phyloP scores from a whole-genome alignment of 306 rosid species.

The Purshia tridentata region DNA sequence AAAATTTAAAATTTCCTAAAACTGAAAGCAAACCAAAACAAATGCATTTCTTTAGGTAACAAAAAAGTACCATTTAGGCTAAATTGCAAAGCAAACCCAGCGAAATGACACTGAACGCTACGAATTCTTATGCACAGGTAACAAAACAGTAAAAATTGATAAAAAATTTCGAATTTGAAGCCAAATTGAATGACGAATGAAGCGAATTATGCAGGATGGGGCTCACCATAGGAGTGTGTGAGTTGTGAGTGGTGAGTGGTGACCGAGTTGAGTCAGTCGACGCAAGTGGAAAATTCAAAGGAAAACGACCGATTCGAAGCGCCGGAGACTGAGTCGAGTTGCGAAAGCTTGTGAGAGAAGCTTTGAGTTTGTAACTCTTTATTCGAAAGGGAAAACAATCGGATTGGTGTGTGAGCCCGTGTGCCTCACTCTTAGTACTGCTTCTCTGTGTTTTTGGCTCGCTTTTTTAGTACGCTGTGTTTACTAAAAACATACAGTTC shows the following conservation, averaged over 20 bases:
- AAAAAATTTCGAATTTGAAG: background rate
- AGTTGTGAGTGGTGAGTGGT: slow-evolving; percentile 19
- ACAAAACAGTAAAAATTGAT: background rate
- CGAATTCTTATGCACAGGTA: slow-evolving; percentile 4
- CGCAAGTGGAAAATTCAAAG: slow-evolving; percentile 31
- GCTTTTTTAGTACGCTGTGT: slow-evolving; percentile 61
- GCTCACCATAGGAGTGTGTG: slow-evolving; percentile 62
- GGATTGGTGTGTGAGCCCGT: slow-evolving; percentile 22
- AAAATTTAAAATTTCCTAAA: slow-evolving; percentile 6
- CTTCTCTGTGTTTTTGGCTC: slow-evolving; percentile 28
- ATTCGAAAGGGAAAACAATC: background rate
- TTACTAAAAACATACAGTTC: slow-evolving; percentile 8
- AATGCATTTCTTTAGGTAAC: slow-evolving; percentile 4
- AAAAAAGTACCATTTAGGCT: slow-evolving; percentile 25
- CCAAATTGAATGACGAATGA: background rate
- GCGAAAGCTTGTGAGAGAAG: slow-evolving; percentile 1
- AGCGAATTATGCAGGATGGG: background rate
- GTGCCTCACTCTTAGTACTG: background rate
- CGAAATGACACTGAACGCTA: background rate
- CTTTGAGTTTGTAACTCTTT: background rate
- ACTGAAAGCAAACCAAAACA: slow-evolving; percentile 10
- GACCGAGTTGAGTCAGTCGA: slow-evolving; percentile 47
- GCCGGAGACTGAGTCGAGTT: slow-evolving; percentile 21
- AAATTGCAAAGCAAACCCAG: slow-evolving; percentile 12
- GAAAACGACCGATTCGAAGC: slow-evolving; percentile 34